These are phyloP conservation scores for Lachancea kluyveri DNA, from an alignment of 805 yeast genomes.

Conservation along the genomic window DNA sequence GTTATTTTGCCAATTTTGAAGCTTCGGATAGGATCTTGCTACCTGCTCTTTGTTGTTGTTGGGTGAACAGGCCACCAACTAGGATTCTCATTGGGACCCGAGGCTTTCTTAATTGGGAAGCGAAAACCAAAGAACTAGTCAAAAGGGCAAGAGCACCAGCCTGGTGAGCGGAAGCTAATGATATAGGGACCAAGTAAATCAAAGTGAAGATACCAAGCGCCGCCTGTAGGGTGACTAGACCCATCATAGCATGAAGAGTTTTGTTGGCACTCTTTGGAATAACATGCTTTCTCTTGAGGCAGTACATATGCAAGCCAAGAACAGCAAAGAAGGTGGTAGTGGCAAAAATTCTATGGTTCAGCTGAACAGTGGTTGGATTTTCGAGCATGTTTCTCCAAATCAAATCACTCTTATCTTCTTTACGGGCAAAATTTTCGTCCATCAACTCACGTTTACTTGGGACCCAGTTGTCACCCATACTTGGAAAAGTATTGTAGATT, in stretches of 20 bases:
- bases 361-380: conserved; percentile 93
- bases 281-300: conserved; percentile 45
- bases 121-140: conserved; percentile 66
- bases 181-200: conserved; percentile 82
- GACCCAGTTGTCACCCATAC: conserved; percentile 80
- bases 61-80: conserved; percentile 30
- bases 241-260: conserved; percentile 66
- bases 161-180: conserved; percentile 92
- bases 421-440: conserved; percentile 65
- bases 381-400: conserved; percentile 92
- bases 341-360: conserved; percentile 84
- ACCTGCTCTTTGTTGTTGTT: conserved; percentile 22
- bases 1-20: conserved; percentile 26
- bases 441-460: conserved; percentile 78
- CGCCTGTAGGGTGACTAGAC: conserved; percentile 77
- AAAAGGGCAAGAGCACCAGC: conserved; percentile 91
- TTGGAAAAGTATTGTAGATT: conserved; percentile 93
- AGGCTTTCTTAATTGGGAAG: conserved; percentile 54
- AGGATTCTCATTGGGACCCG: conserved; percentile 36
- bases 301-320: conserved; percentile 64
- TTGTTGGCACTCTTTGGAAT: conserved; percentile 54
- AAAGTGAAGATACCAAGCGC: conserved; percentile 82
- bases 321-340: conserved; percentile 69
- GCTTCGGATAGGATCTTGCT: conserved; percentile 33
- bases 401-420: conserved; percentile 60